phyloP scores from a whole-genome alignment of 441 rosid genomes.

The Capsella rubella region DNA sequence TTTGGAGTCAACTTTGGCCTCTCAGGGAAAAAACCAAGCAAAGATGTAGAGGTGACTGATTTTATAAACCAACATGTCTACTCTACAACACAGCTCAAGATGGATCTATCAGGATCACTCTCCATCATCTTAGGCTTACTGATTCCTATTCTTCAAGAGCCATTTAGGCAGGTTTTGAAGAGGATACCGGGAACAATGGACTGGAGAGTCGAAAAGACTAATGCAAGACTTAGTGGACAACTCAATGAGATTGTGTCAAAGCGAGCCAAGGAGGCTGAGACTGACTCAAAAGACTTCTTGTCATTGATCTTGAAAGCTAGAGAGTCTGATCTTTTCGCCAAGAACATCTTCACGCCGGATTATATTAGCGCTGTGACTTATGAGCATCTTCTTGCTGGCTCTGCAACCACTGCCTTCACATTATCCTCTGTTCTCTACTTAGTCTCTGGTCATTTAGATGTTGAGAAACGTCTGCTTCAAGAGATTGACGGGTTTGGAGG shows the following conservation, averaged over 20 bases:
- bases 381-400: conserved; percentile 95
- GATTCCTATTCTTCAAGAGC: conserved; percentile 85
- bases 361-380: conserved; percentile 86
- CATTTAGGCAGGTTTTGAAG: conserved; percentile 83
- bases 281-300: conserved; percentile 75
- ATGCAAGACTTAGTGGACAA: conserved; percentile 58
- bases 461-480: conserved; percentile 71
- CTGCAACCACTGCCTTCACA: conserved; percentile 87
- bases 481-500: conserved; percentile 81
- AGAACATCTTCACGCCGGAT: conserved; percentile 65
- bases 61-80: conserved; percentile 86
- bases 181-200: conserved; percentile 92
- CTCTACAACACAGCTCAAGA: conserved; percentile 95
- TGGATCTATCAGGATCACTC: conserved; percentile 90
- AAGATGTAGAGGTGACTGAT: conserved; percentile 60
- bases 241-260: conserved; percentile 78
- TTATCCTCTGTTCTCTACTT: conserved; percentile 74
- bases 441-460: conserved; percentile 75
- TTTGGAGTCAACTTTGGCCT: conserved; percentile 91
- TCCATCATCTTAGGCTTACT: conserved; percentile 83
- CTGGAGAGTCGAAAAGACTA: conserved; percentile 78
- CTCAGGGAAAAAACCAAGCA: conserved; percentile 49
- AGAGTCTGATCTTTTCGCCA: conserved; percentile 62
- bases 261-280: conserved; percentile 61
- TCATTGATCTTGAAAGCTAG: conserved; percentile 75